phyloP scores from a whole-genome alignment of 208 protist species.

The Acanthamoeba castellanii region DNA sequence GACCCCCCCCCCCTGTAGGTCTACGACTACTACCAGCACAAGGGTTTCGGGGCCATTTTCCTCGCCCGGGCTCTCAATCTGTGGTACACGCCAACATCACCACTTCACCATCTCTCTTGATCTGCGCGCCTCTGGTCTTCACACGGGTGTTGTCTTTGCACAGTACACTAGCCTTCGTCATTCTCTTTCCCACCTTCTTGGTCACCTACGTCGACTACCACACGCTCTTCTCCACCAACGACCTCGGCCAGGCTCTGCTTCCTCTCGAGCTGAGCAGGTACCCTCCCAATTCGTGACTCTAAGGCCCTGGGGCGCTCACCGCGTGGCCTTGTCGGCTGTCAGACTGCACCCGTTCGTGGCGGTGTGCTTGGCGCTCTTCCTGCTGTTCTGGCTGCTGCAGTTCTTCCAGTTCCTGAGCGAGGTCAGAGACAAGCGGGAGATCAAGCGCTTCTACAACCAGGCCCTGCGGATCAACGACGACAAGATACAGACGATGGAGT shows the following conservation, averaged over 20 bases:
- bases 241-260: neutral
- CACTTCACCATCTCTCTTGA: neutral
- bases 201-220: neutral
- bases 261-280: neutral
- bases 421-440: constrained; percentile 58
- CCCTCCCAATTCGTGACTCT: neutral
- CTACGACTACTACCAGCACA: constrained; percentile 71
- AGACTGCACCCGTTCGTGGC: constrained; percentile 13
- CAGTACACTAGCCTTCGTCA: constrained; percentile 6
- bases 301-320: neutral
- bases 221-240: neutral
- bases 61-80: constrained; percentile 25
- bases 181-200: neutral
- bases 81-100: neutral
- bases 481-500: constrained; percentile 28
- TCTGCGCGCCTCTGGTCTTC: neutral
- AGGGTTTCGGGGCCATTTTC: constrained; percentile 60
- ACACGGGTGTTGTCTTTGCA: neutral
- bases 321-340: too few relatives aligned
- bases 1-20: neutral
- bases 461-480: constrained; percentile 39
- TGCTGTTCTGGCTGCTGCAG: constrained; percentile 71
- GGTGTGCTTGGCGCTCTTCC: constrained; percentile 57
- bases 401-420: constrained; percentile 59
- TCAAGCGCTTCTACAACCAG: constrained; percentile 64